A percentile compares a stretch with the other conserved stretches of the same genome.
phyloP scores from a whole-genome alignment of 768 basidiomycete species.

The Psilocybe tampanensis region DNA sequence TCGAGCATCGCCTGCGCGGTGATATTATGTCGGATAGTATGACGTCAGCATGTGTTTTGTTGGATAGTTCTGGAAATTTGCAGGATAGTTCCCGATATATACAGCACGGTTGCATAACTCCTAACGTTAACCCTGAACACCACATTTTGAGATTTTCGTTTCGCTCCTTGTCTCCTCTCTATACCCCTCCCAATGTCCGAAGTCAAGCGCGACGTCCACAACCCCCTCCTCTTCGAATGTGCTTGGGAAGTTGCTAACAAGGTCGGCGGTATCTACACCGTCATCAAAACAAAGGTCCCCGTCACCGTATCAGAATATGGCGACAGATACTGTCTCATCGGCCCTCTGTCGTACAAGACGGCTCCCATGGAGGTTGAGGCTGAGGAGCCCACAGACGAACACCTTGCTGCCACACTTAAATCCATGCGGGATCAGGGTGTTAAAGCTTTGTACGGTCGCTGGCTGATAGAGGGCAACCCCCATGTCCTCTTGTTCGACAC shows the following conservation, averaged over 20 bases:
- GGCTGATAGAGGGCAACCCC: constrained; percentile 98
- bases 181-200: constrained; percentile 33
- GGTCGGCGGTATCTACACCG: constrained; percentile 98
- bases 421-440: constrained; percentile 88
- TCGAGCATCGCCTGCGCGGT: constrained; percentile 39
- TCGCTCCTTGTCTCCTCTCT: constrained; percentile 16
- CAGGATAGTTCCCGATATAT: constrained; percentile 23
- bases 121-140: constrained; percentile 3
- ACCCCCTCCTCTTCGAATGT: constrained; percentile 88
- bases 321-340: constrained; percentile 93
- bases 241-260: constrained; percentile 99
- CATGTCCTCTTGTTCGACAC: constrained; percentile 96
- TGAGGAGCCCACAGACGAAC: constrained; percentile 83
- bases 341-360: constrained; percentile 97
- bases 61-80: constrained; percentile 9
- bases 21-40: constrained; percentile 22
- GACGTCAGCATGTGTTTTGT: constrained; percentile 27
- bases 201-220: constrained; percentile 70
- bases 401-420: constrained; percentile 75
- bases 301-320: constrained; percentile 97
- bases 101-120: not conserved
- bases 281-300: constrained; percentile 99
- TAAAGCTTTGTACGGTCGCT: constrained; percentile 93
- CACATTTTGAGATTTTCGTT: constrained; percentile 1
- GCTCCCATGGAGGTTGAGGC: constrained; percentile 99